phyloP scores from a whole-genome alignment of 345 rosid species.

The Salix purpurea region DNA sequence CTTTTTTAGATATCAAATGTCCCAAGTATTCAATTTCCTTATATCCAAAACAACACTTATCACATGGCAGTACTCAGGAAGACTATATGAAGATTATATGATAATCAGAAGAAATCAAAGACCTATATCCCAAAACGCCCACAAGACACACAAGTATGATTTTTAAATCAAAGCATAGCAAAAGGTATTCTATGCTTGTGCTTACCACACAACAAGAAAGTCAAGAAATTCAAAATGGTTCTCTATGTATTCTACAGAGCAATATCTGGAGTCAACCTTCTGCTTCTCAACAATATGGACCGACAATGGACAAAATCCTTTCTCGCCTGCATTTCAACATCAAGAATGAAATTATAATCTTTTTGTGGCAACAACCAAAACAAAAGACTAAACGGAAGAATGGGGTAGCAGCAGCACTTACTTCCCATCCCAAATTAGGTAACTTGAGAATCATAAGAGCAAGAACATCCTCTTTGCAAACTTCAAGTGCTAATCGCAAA shows the following conservation, averaged over 20 bases:
- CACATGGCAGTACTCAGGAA: background rate
- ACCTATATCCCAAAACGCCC: background rate
- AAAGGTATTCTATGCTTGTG: background rate
- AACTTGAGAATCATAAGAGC: constrained; percentile 75
- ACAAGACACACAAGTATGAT: background rate
- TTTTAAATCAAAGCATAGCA: background rate
- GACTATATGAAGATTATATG: background rate
- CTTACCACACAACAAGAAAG: constrained; percentile 45
- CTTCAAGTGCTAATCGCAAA: constrained; percentile 63
- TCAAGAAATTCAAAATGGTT: constrained; percentile 74
- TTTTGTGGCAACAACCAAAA: background rate
- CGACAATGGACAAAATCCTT: constrained; percentile 89
- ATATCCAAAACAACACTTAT: too few species aligned
- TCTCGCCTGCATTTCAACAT: constrained; percentile 52
- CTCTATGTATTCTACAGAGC: constrained; percentile 78
- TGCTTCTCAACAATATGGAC: constrained; percentile 82
- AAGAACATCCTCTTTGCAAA: constrained; percentile 83
- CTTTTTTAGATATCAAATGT: too few species aligned
- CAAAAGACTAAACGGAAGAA: background rate
- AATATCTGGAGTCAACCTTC: constrained; percentile 57
- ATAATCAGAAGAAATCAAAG: background rate
- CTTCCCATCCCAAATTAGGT: constrained; percentile 87
- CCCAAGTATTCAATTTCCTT: too few species aligned
- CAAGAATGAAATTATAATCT: background rate
- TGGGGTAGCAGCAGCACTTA: constrained; percentile 32